A percentile compares a stretch with the other conserved stretches of the same genome.
These are phyloP conservation scores for Triticum aestivum DNA, from an alignment of 176 grass and related monocot genomes.

Conservation along the genomic window DNA sequence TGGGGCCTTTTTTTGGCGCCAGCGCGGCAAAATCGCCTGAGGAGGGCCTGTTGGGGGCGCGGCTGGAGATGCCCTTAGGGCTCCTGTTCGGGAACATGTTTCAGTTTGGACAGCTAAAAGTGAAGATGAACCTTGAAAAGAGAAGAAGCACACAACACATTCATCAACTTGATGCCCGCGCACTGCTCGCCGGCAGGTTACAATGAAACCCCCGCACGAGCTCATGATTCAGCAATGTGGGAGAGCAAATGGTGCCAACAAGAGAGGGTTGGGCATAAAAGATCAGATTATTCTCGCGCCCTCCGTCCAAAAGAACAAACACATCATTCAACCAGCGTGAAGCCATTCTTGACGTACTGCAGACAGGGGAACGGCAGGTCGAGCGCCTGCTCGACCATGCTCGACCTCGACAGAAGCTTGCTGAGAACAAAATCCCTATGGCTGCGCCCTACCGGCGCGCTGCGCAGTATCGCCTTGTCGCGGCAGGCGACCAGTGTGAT, in stretches of 20 bases:
- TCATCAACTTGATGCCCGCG: not conserved
- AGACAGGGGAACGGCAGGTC: conserved; percentile 66
- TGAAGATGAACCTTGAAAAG: too few relatives aligned
- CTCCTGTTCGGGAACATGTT: too few relatives aligned
- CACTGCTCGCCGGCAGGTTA: not conserved
- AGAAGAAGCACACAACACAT: too few relatives aligned
- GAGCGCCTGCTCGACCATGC: conserved; percentile 49
- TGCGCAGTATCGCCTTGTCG: not conserved
- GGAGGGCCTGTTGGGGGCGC: too few relatives aligned
- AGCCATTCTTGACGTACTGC: conserved; percentile 69
- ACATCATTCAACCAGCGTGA: conserved; percentile 48
- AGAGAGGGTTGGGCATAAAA: not conserved
- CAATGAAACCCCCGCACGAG: not conserved
- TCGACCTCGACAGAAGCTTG: conserved; percentile 55
- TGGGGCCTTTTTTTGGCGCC: too few relatives aligned
- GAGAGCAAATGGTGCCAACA: not conserved
- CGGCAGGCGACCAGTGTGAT: conserved; percentile 76
- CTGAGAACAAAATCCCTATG: conserved; percentile 49
- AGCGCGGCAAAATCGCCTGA: too few relatives aligned
- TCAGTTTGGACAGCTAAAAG: too few relatives aligned
- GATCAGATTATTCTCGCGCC: not conserved
- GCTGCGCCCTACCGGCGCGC: not conserved
- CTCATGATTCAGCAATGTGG: not conserved
- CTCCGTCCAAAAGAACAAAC: too few relatives aligned
- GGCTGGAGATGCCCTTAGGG: too few relatives aligned